These are phyloP conservation scores for Fusarium palustre DNA, from an alignment of 2,329 filamentous ascomycete species.

Conservation along the genomic window DNA sequence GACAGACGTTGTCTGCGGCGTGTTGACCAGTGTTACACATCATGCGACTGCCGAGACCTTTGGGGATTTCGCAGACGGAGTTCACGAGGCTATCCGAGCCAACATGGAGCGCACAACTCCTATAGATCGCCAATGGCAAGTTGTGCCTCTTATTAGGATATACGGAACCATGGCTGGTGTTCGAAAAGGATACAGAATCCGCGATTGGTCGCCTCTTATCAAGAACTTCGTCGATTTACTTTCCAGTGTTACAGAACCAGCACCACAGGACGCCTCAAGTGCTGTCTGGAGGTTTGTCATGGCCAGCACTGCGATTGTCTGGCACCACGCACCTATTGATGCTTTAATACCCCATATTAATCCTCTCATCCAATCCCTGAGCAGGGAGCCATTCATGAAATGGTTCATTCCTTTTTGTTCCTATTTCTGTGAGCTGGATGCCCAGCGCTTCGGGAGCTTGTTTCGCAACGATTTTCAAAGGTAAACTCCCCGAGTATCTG, in stretches of 20 bases:
- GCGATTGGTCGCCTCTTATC: slow-evolving; percentile 76
- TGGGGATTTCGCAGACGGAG: slow-evolving; percentile 70
- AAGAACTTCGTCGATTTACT: slow-evolving; percentile 66
- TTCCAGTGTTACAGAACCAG: slow-evolving; percentile 57
- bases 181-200: slow-evolving; percentile 81
- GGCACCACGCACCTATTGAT: slow-evolving; percentile 84
- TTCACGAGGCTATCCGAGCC: slow-evolving; percentile 64
- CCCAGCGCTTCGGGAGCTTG: slow-evolving; percentile 80
- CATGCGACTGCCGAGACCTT: slow-evolving; percentile 82
- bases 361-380: slow-evolving; percentile 72
- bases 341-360: slow-evolving; percentile 77
- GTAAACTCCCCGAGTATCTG: slow-evolving; percentile 56
- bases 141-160: slow-evolving; percentile 66
- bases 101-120: slow-evolving; percentile 51
- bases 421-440: slow-evolving; percentile 79
- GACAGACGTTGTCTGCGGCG: slow-evolving; percentile 77
- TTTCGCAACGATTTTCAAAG: slow-evolving; percentile 84
- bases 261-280: slow-evolving; percentile 52
- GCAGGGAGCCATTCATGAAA: slow-evolving; percentile 71
- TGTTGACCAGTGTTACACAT: slow-evolving; percentile 85
- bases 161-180: slow-evolving; percentile 80
- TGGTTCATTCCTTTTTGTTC: slow-evolving; percentile 90
- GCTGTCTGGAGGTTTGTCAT: slow-evolving; percentile 69
- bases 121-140: slow-evolving; percentile 49
- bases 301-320: slow-evolving; percentile 71